Evolutionary conservation across 2,329 filamentous ascomycete species (phyloP).

Genomic region (Penicillium polonicum): DNA sequence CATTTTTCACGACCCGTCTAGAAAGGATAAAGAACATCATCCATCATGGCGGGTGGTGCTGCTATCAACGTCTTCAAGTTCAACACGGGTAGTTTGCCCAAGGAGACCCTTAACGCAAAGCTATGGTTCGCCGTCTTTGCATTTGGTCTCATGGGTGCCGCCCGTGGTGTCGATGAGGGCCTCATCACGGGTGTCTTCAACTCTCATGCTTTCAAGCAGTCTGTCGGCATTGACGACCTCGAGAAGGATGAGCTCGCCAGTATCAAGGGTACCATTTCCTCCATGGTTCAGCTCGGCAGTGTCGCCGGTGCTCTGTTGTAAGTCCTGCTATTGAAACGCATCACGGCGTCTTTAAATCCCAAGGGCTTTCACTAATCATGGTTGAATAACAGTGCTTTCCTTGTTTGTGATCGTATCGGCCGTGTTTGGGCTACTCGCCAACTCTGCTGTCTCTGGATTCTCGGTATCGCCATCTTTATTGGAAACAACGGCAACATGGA

Average conservation of each 20-base stretch:
- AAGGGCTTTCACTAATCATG: slow-evolving; percentile 17
- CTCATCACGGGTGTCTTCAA: slow-evolving; percentile 68
- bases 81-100: slow-evolving; percentile 61
- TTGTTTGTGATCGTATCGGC: slow-evolving; percentile 61
- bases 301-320: slow-evolving; percentile 57
- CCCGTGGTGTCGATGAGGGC: slow-evolving; percentile 71
- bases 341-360: not conserved
- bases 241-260: slow-evolving; percentile 46
- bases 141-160: slow-evolving; percentile 69
- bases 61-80: slow-evolving; percentile 42
- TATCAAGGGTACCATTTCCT: slow-evolving; percentile 68
- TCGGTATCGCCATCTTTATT: slow-evolving; percentile 61
- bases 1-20: not conserved
- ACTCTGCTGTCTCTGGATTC: slow-evolving; percentile 57
- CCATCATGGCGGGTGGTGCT: slow-evolving; percentile 38
- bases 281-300: slow-evolving; percentile 73
- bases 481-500: slow-evolving; percentile 54
- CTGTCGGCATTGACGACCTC: slow-evolving; percentile 39
- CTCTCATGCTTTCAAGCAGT: slow-evolving; percentile 56
- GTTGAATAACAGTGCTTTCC: slow-evolving; percentile 54
- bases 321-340: not conserved
- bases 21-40: not conserved
- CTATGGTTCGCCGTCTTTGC: slow-evolving; percentile 70
- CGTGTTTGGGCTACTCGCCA: slow-evolving; percentile 62
- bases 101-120: slow-evolving; percentile 68